Evolutionary conservation across 805 yeast species (phyloP), one percentile per base, ranked within the genome.

Genomic region (Ogataea neopini): DNA sequence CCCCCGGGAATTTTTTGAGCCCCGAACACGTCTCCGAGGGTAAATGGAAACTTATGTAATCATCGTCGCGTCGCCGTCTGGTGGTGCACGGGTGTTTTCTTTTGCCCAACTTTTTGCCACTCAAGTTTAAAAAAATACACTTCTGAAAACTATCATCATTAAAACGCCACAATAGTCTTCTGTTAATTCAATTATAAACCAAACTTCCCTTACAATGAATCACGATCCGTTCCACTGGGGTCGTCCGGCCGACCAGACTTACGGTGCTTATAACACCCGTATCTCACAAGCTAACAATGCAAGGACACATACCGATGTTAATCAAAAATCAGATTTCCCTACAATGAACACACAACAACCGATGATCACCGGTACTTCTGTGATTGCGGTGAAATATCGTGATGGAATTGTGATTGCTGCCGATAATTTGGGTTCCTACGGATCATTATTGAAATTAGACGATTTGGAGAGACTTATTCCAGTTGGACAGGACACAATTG

Each of bases 221-320:
- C 98, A 94, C 88, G 88, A 86, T 75, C 98, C 97, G 54, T 83
- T 76, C 60, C 76, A 77, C 58, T 92, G 99, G 99, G 99, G 98
- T 18, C 87, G 97, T 71, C 98, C 98, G 49, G 75, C 85, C 33
- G 83, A 86, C 64, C 81, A 79, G 37, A 76, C 83, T 1, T 94
- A 94, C 61, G 99, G 99, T 14, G 65, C 72, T 6, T 94, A 91
- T 72, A 87, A 86, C 66, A 75, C 75, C 47, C 68, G 77, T 41
- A 92, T 91, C 59, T 86, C 96, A 41, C 70, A 82, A 53, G 90
- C 90, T 1, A 54, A 55, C 23, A 63, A 48, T 63, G 64, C 45
- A 7, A 53, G 57, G n/a, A 48, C 46, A n/a, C 35, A 37, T 6
- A 56, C 52, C 13, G 48, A 51, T 19, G 47, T 43, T 5, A 48